Conservation (phyloP, 2,329 filamentous ascomycete species). For the Dactylonectria estremocensis region DNA sequence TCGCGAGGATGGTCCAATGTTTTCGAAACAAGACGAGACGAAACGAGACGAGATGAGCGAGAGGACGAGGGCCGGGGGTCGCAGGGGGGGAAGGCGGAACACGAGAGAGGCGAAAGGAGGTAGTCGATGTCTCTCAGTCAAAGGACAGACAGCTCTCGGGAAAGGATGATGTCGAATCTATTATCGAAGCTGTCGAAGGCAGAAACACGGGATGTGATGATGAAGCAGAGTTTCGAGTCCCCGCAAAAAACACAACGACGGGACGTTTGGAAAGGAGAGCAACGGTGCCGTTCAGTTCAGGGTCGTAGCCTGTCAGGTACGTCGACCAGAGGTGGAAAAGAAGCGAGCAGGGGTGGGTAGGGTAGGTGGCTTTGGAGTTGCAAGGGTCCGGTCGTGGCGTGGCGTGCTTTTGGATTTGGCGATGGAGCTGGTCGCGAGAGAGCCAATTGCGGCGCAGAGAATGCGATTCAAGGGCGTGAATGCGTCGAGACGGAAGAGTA, state of each 20-base stretch:
- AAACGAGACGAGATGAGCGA: conserved; percentile 25
- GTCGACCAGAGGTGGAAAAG: conserved; percentile 44
- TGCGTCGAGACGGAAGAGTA: background rate
- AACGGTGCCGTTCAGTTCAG: conserved; percentile 37
- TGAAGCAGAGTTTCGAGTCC: conserved; percentile 47
- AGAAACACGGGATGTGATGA: conserved; percentile 42
- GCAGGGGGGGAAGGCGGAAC: conserved; percentile 34
- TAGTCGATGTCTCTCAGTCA: background rate
- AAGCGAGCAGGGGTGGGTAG: conserved; percentile 45
- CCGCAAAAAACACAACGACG: conserved; percentile 47
- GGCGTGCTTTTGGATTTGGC: conserved; percentile 44
- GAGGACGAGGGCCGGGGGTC: conserved; percentile 29
- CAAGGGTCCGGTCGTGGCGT: conserved; percentile 45
- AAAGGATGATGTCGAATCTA: conserved; percentile 33
- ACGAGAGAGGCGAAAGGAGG: conserved; percentile 27
- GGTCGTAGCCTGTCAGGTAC: conserved; percentile 40
- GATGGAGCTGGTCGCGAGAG: conserved; percentile 31
- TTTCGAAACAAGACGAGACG: conserved; percentile 33
- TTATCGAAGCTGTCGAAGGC: too few species aligned
- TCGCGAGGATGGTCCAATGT: conserved; percentile 27
- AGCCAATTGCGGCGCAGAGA: conserved; percentile 34
- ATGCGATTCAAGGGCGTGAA: background rate
- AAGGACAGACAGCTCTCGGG: conserved; percentile 4
- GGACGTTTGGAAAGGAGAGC: conserved; percentile 44
- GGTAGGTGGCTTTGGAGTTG: conserved; percentile 47